Conservation (phyloP, 345 rosid genomes). For the Hirschfeldia incana region DNA sequence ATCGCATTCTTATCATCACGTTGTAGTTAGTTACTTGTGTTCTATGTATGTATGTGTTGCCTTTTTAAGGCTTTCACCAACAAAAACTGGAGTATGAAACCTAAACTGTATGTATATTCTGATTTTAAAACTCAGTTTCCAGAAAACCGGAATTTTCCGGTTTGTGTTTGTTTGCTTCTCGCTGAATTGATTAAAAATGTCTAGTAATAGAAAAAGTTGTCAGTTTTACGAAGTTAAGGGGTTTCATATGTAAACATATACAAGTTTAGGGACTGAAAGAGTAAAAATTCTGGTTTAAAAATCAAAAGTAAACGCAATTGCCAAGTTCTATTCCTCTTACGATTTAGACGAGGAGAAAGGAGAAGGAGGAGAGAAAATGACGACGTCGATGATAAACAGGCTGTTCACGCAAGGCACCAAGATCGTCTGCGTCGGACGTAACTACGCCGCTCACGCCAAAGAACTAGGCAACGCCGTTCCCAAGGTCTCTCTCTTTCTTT, state of each 20-base stretch:
- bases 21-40: constrained; percentile 33
- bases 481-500: constrained; percentile 52
- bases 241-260: neutral
- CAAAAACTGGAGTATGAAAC: constrained; percentile 10
- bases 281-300: neutral
- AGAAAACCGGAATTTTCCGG: neutral
- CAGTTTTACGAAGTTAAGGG: neutral
- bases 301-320: too few relatives aligned
- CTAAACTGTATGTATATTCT: constrained; percentile 28
- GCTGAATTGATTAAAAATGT: neutral
- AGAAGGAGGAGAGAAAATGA: constrained; percentile 11
- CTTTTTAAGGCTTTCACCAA: constrained; percentile 14
- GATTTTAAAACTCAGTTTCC: constrained; percentile 14
- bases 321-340: too few relatives aligned
- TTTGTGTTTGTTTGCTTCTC: neutral
- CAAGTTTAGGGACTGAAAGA: neutral
- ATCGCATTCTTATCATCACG: constrained; percentile 19
- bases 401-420: constrained; percentile 75
- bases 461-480: constrained; percentile 99
- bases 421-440: constrained; percentile 94
- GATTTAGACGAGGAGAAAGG: too few relatives aligned
- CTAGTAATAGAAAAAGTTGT: neutral
- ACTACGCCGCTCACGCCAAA: constrained; percentile 96
- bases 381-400: constrained; percentile 52
- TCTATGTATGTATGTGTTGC: constrained; percentile 3